Evolutionary conservation across 257 asterid genomes (phyloP).

Genomic region (Agastache rugosa): DNA sequence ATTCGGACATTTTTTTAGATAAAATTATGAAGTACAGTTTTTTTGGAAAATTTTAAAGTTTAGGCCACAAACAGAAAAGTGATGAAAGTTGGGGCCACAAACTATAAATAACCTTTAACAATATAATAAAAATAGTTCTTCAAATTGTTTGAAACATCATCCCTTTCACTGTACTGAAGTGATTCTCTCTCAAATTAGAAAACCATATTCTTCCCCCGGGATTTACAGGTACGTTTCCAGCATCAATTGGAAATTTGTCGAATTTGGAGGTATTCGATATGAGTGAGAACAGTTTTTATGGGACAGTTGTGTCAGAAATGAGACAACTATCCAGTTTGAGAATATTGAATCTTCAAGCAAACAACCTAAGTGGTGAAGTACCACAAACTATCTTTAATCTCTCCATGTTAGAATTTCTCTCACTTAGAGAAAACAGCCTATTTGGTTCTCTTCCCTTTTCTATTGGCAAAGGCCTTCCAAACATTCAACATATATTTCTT

Average conservation of each 20-base stretch:
- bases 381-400: slow-evolving; percentile 36
- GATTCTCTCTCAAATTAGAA: too few species aligned
- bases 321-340: slow-evolving; percentile 21
- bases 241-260: slow-evolving; percentile 31
- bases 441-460: background rate
- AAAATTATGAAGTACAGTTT: too few species aligned
- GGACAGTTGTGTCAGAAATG: slow-evolving; percentile 32
- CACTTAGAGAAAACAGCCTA: background rate
- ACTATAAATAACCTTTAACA: too few species aligned
- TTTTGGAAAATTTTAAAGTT: too few species aligned
- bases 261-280: background rate
- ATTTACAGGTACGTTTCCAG: slow-evolving; percentile 19
- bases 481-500: background rate
- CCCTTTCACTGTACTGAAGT: too few species aligned
- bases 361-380: slow-evolving; percentile 22
- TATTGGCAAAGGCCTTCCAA: slow-evolving; percentile 23
- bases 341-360: background rate
- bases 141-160: too few species aligned
- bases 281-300: slow-evolving; percentile 13
- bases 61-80: too few species aligned
- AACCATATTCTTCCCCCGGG: too few species aligned
- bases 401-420: background rate
- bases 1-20: too few species aligned
- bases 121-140: too few species aligned
- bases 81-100: too few species aligned